Base-by-base conservation (phyloP, 768 basidiomycete genomes). In the Tylopilus balloui region DNA sequence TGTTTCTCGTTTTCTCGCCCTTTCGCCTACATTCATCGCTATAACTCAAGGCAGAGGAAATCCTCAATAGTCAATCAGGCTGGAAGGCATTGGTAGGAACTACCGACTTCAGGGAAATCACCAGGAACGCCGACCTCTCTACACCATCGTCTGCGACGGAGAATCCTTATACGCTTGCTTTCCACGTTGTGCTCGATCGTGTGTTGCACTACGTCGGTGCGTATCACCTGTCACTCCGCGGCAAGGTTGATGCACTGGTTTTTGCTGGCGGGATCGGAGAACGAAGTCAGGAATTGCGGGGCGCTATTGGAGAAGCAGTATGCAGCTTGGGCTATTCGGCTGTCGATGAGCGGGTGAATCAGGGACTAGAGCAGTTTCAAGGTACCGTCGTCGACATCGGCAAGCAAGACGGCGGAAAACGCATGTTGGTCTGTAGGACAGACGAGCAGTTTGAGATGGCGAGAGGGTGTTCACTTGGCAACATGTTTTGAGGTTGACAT, bases 231-330 rank as follows among this genome's bases (percentile, higher is more conserved):
- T 85, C 88, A 63, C 77, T 92, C 20, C 74, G 73, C 27, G 78
- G 79, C 14, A 51, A 73, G 21, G 78, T 92, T 11, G 86, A 92
- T 63, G 91, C 85, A 2, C 60, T 94, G 35, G 87, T 93, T 12
- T 92, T 94, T 63, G 77, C 88, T 0, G 92, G 92, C 3, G 92
- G 92, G 0, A 90, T 96, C 45, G 93, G 93, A 0, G 93, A 96
- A 67, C 76, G 74, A 55, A 79, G 83, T 51, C 71, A 67, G 15
- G 74, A 78, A 55, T 67, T 97, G 46, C 69, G 92, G 35, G 62
- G 69, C 34, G 78, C 79, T 17, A 71, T 94, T 15, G 74, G 75
- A 4, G 64, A 73, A 29, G 71, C 75, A 28, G 69, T 85, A 14
- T 56, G 45, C 15, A 86, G 80, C 68, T 63, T 93, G 37, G 90